These are phyloP conservation scores for Spencermartinsiella ligniputridi DNA, from an alignment of 1,139 yeast genomes.

Conservation along the genomic window DNA sequence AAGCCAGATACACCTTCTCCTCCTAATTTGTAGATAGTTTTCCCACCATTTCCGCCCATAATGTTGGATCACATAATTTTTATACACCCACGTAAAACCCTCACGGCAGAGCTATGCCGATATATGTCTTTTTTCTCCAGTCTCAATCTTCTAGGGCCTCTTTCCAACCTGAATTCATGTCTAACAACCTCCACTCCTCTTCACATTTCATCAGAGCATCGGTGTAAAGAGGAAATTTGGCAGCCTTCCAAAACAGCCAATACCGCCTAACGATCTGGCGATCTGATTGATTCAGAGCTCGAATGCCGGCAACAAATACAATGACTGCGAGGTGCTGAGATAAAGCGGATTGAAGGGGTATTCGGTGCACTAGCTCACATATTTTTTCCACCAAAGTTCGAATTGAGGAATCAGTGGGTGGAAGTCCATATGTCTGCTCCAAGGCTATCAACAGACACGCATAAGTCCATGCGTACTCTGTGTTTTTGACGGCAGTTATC, in stretches of 20 bases:
- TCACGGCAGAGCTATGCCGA: too few relatives aligned
- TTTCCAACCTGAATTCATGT: too few relatives aligned
- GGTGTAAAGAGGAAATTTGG: slow-evolving; percentile 19
- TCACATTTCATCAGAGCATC: slow-evolving; percentile 19
- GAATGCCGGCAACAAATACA: slow-evolving; percentile 17
- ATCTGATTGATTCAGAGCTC: slow-evolving; percentile 14
- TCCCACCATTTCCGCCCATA: too few relatives aligned
- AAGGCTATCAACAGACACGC: slow-evolving; percentile 17
- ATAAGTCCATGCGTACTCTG: slow-evolving; percentile 17
- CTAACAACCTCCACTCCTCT: slow-evolving; percentile 11
- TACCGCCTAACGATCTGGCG: slow-evolving; percentile 15
- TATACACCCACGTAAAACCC: too few relatives aligned
- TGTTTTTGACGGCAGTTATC: slow-evolving; percentile 1
- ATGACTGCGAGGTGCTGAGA: slow-evolving; percentile 20
- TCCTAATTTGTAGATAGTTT: too few relatives aligned
- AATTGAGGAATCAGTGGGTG: slow-evolving; percentile 1
- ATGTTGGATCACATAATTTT: too few relatives aligned
- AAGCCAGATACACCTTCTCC: too few relatives aligned
- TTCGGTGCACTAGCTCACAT: slow-evolving; percentile 8
- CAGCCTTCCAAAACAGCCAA: slow-evolving; percentile 19
- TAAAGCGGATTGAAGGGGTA: slow-evolving; percentile 16
- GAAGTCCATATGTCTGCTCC: slow-evolving; percentile 5
- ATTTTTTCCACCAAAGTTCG: slow-evolving; percentile 16
- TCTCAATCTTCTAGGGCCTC: too few relatives aligned
- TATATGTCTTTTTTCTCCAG: too few relatives aligned